Evolutionary conservation across 208 protist species (phyloP), one percentile per base, ranked within the genome.

Genomic region (Trypanosoma avium): DNA sequence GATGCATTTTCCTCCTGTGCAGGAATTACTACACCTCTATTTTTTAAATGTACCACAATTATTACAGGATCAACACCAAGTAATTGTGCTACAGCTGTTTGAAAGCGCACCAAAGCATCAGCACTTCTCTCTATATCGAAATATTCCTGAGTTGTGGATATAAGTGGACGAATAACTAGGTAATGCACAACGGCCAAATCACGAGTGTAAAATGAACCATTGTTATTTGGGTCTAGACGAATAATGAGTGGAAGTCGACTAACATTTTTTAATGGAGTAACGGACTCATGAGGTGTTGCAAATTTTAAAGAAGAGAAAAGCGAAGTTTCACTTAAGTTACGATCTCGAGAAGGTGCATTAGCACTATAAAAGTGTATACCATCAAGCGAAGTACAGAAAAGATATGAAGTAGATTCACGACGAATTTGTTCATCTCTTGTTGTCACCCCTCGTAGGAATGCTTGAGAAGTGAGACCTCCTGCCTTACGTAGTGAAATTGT

Each of bases 281-380:
- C 45, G 19, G 53, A 24, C 32, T 50, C 15, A 24, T 32, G 29
- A n/a, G 70, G 50, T 35, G 54, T 8, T 63, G 49, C 32, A 30
- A 24, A 32, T 48, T 21, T 15, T 47, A 59, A 35, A 1, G 48
- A 40, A 26, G 43, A 40, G n/a, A 49, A 6, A 38, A n/a, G 15
- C 33, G 29, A 12, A 36, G 22, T 19, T 19, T 26, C 42, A 54
- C 29, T 27, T 15, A 29, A 10, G 24, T 24, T 26, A 1, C 19
- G 17, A 10, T n/a, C 30, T 27, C 21, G 4, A 40, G 33, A 22
- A 0, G 24, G 48, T 22, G 47, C 22, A 59, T 88, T 86, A 45
- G 86, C 69, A 70, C 79, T 87, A 64, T 81, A 85, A 57, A 86
- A 92, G 42, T 78, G 68, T 40, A 33, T n/a, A 22, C 86, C 86